Base-by-base conservation (phyloP, 1,284 basidiomycete species). In the Leucoagaricus sp. region DNA sequence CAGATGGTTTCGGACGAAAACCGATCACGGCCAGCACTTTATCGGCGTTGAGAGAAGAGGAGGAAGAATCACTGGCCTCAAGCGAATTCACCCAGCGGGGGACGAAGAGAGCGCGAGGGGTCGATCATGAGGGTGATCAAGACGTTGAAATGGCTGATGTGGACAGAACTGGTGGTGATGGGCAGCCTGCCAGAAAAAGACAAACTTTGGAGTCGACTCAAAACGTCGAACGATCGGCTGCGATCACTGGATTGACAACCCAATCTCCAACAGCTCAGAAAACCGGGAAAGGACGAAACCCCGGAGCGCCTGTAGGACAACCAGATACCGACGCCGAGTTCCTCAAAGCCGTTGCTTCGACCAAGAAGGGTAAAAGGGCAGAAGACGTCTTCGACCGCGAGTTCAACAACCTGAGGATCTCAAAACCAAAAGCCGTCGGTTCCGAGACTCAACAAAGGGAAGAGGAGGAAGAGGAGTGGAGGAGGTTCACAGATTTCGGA, bases 371-470 rank as follows among this genome's bases (percentile, higher is more conserved):
- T 6, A 90, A 87, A 73, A 82, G 78, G 62, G 63, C 69, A 1
- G 88, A 89, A 66, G 90, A 93, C 65, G 77, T 80, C 9, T 91
- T 93, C 60, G 93, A 94, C 69, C 80, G 86, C 40, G 92, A 93
- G 63, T 94, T 95, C 68, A 93, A 94, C 67, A 83, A 88, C 55
- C 73, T 94, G 53, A 83, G 83, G 59, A 90, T 95, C 47, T 81
- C 86, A 4, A 91, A 86, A 69, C 85, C 90, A 1, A 83, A 84
- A 21, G 71, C 68, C 36, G 70, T 66, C 40, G 67, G 64, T 2
- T 71, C 26, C 10, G 45, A 25, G 25, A 6, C n/a, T 12, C 53
- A 41, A 28, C 38, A 26, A 21, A 26, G 40, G 19, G 28, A 67
- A 21, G 73, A 74, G 28, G 69, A 74, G 42, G 78, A 81, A 60